Percentiles rank a stretch among this genome's conserved stretches.
Evolutionary conservation across 2,329 filamentous ascomycete species (phyloP).

Genomic region (Blastomyces emzantsi): DNA sequence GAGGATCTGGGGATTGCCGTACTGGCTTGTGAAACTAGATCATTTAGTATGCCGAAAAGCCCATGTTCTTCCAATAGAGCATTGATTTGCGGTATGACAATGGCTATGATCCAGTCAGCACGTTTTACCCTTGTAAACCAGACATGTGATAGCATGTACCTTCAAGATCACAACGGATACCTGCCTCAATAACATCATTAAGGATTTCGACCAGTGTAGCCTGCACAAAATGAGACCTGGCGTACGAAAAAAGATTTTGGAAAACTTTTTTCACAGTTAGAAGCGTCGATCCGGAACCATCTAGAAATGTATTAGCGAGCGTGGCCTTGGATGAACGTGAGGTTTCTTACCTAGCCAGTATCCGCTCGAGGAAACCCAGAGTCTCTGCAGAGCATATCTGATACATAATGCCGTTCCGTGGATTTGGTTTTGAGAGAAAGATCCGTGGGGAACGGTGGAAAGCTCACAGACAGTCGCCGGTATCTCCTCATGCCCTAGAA

Average conservation of each 20-base stretch:
- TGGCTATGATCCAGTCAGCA: background rate
- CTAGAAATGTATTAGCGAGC: slow-evolving; percentile 17
- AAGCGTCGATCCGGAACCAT: slow-evolving; percentile 23
- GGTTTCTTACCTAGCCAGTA: slow-evolving; percentile 28
- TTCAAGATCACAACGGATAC: slow-evolving; percentile 24
- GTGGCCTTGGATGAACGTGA: slow-evolving; percentile 13
- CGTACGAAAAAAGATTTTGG: slow-evolving; percentile 21
- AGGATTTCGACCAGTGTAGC: slow-evolving; percentile 31
- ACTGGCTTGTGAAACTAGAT: background rate
- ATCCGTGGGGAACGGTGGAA: slow-evolving; percentile 16
- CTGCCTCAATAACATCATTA: slow-evolving; percentile 29
- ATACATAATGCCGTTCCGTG: slow-evolving; percentile 36
- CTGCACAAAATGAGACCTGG: slow-evolving; percentile 29
- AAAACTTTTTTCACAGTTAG: slow-evolving; percentile 23
- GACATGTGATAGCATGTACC: slow-evolving; percentile 18
- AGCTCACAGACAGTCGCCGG: slow-evolving; percentile 24
- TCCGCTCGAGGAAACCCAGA: slow-evolving; percentile 25
- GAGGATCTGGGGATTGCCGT: background rate
- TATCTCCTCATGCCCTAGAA: slow-evolving; percentile 28
- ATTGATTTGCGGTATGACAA: background rate
- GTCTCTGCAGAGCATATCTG: slow-evolving; percentile 30
- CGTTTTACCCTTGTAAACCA: background rate
- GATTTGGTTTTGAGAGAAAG: slow-evolving; percentile 27
- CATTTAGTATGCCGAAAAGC: background rate
- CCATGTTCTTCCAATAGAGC: background rate